Base-by-base conservation (phyloP, 768 basidiomycete genomes). In the Suillus paluster region DNA sequence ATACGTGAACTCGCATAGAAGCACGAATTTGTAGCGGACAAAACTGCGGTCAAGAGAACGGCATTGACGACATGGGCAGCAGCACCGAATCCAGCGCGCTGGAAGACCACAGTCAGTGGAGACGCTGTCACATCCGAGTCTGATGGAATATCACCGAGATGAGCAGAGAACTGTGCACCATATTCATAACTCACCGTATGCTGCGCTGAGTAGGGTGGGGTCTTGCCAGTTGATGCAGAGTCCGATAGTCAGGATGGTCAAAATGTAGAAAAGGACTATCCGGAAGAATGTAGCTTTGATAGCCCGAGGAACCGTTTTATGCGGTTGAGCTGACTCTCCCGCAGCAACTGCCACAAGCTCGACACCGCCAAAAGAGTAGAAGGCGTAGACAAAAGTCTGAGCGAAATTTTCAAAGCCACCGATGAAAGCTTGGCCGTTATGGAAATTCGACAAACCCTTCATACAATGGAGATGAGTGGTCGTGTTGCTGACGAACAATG, bases 281-380 rank as follows among this genome's bases (percentile, higher is more conserved):
- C 87, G 81, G 76, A 86, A 79, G 75, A 90, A 89, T 0, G 88
- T 89, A 41, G 84, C 84, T 67, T 86, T 88, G 72, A 89, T 82
- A 1, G 90, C 89, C 0, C 79, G 75, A 4, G 88, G 88, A 33
- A 90, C 83, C 1, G 85, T 74, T 70, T 85, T 85, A 73, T 86
- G 79, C 1, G 89, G 89, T 65, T 81, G 81, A 50, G 80, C 81
- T 7, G 85, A 85, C 75, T 91, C 90, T 38, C 88, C 87, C 11
- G 89, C 89, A n/a, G 89, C 89, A 36, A 91, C 73, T 3, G 87
- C 84, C 45, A 91, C 88, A 11, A 92, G 80, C 66, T 90, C 89
- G 34, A 89, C 85, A 19, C 88, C 86, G 19, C 83, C 86, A 71
- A 83, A 87, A 9, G 87, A 88, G 74, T 86, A 92, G 63, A 89